phyloP scores from a whole-genome alignment of 169 alveolate species.

The Plasmodium inui region DNA sequence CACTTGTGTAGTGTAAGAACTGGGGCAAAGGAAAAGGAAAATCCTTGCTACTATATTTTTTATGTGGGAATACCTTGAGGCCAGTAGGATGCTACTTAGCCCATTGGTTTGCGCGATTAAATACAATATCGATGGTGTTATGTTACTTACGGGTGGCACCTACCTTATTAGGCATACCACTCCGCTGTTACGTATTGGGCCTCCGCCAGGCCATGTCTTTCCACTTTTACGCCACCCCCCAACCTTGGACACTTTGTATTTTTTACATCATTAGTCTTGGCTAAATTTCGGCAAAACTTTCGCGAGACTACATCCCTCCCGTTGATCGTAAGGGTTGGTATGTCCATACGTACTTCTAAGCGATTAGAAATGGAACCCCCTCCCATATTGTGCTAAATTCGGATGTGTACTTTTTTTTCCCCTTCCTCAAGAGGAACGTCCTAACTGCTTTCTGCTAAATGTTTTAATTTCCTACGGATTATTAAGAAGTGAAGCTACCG shows the following conservation, averaged over 20 bases:
- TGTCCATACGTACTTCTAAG: background rate
- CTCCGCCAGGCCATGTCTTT: background rate
- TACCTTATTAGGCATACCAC: background rate
- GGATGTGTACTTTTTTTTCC: background rate
- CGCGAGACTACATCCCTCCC: background rate
- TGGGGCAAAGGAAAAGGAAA: background rate
- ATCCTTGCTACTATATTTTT: background rate
- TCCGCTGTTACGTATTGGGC: background rate
- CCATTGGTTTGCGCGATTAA: background rate
- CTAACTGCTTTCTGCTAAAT: background rate
- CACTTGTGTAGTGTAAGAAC: background rate
- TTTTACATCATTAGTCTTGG: background rate
- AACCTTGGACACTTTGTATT: background rate
- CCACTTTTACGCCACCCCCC: background rate
- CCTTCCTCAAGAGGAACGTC: background rate
- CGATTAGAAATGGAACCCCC: background rate
- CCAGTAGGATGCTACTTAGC: background rate
- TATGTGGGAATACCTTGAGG: background rate
- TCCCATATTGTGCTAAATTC: background rate
- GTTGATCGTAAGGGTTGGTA: background rate
- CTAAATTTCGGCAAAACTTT: background rate
- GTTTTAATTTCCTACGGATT: background rate
- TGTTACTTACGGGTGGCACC: background rate
- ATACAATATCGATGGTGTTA: background rate
- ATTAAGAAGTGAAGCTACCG: background rate